phyloP scores from a whole-genome alignment of 495 filamentous ascomycete species.

The Letharia columbiana region DNA sequence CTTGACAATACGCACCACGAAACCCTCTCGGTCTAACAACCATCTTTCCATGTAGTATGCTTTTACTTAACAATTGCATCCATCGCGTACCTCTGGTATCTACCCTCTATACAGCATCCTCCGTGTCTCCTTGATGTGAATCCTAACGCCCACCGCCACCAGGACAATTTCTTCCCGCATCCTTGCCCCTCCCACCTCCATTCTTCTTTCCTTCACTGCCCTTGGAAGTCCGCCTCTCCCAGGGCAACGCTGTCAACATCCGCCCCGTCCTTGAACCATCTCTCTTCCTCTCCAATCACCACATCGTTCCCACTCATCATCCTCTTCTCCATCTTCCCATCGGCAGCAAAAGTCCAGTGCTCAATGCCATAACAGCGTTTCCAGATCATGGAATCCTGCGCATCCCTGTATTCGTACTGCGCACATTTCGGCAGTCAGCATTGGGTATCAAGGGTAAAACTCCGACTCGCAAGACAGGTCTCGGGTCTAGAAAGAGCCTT shows the following conservation, averaged over 20 bases:
- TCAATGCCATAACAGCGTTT: constrained; percentile 86
- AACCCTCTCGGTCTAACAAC: background rate
- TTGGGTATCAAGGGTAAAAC: no score
- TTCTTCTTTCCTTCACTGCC: background rate
- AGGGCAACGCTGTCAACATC: constrained; percentile 70
- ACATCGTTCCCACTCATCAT: constrained; percentile 92
- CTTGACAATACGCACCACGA: background rate
- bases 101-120: no score
- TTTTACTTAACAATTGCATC: background rate
- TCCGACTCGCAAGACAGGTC: no score
- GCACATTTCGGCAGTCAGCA: no score
- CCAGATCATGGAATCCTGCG: constrained; percentile 60
- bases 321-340: constrained; percentile 76
- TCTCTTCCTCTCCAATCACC: constrained; percentile 44
- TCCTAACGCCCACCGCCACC: background rate
- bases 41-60: background rate
- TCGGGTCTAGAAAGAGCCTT: no score
- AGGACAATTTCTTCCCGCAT: background rate
- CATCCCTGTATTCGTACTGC: constrained; percentile 73
- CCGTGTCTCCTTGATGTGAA: background rate
- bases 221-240: constrained; percentile 65
- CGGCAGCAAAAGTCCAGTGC: constrained; percentile 80
- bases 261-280: constrained; percentile 52
- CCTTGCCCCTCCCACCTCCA: background rate
- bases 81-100: background rate